These are phyloP conservation scores for Grosmannia clavigera DNA, from an alignment of 2,329 filamentous ascomycete genomes.

Conservation along the genomic window DNA sequence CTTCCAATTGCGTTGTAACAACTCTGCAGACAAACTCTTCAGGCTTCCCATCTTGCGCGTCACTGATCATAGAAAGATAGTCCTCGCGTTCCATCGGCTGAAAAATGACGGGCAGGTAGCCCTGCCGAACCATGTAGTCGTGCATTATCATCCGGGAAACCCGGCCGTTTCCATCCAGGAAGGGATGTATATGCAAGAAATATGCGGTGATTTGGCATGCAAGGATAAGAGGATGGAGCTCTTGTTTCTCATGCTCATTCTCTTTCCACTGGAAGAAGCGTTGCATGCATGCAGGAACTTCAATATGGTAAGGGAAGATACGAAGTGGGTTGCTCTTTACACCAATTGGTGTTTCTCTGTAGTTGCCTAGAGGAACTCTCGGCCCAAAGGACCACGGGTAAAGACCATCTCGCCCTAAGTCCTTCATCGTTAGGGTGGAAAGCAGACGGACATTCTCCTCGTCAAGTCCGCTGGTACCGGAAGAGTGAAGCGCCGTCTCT, in stretches of 20 bases:
- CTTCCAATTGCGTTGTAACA: no score
- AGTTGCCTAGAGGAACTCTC: background rate
- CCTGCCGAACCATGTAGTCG: background rate
- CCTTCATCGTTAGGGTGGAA: background rate
- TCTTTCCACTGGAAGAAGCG: background rate
- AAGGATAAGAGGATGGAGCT: background rate
- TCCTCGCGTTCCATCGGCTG: background rate
- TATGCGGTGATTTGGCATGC: background rate
- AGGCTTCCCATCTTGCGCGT: background rate
- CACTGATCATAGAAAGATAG: background rate
- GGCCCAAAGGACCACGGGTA: background rate
- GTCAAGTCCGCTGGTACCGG: background rate
- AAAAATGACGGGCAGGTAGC: background rate
- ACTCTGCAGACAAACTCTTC: background rate
- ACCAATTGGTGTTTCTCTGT: background rate
- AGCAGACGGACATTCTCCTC: background rate
- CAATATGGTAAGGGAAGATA: background rate
- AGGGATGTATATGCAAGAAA: background rate
- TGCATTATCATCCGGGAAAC: constrained; percentile 2
- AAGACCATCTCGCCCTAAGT: background rate
- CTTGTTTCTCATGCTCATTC: background rate
- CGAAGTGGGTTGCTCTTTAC: background rate
- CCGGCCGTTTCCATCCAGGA: background rate
- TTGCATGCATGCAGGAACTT: background rate
- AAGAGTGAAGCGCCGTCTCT: background rate